Base-by-base conservation (phyloP, 176 grass and related monocot genomes). In the Musa schizocarpa region DNA sequence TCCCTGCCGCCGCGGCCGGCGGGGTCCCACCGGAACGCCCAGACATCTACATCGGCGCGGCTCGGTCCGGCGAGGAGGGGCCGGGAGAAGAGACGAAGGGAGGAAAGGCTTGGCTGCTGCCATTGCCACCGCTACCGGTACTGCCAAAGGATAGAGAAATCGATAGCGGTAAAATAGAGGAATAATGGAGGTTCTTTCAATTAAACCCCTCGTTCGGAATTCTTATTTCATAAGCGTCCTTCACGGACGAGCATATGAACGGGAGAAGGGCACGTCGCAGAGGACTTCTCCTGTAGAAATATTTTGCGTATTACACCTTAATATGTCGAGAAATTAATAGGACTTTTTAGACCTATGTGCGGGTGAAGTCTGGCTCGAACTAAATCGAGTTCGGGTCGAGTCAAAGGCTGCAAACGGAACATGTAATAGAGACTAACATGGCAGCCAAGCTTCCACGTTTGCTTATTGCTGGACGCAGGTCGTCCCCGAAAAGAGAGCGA, bases 21-120 rank as follows among this genome's bases (percentile, higher is more conserved):
- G 34, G 34, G 4, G 52, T 56, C 53, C 24, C 52, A 9, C 0
- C 12, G 72, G 12, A 12, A 48, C 2, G 7, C 9, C 21, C 17
- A 70, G 16, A 25, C 65, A n/a, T 50, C 25, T 66, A 25, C 65
- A n/a, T 50, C 25, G 77, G 65, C 24, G 11, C 53, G 27, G 27
- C n/a, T 43, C 26, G 8, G 29, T 53, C 25, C 21, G 62, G 54
- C 53, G 52, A 43, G 20, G 75, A 19, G 64, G 65, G 5, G 71
- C 9, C 23, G 79, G 72, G 27, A 43, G 71, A 74, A 63, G 71
- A 8, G 81, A 78, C 80, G 83, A 55, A 55, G 83, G 52, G 51
- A 87, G 68, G 54, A 77, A 63, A 66, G 54, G 83, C 78, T 62
- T 76, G 53, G 77, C 78, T 69, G 56, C 77, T 75, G 63, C 81